Conservation (phyloP, 2,329 filamentous ascomycete genomes). For the Colletotrichum lini region DNA sequence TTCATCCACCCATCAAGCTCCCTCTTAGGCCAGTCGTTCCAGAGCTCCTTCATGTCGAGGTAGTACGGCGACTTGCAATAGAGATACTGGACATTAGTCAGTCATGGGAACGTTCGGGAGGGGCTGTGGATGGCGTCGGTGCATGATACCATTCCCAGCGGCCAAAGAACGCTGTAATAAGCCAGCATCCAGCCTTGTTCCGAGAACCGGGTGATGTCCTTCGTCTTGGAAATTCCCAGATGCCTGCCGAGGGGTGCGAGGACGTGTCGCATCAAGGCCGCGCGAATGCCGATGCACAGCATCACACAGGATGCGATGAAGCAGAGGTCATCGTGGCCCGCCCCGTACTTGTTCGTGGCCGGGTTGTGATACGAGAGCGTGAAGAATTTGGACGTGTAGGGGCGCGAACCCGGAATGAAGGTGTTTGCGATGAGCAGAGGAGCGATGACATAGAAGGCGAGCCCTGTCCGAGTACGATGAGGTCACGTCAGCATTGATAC, state of each 20-base stretch:
- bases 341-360: constrained; percentile 6
- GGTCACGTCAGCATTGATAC: constrained; percentile 8
- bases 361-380: constrained; percentile 6
- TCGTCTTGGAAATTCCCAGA: constrained; percentile 10
- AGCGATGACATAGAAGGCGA: not conserved
- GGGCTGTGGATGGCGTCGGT: not conserved
- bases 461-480: not conserved
- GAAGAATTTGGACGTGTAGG: constrained; percentile 2
- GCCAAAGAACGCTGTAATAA: constrained; percentile 15
- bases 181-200: constrained; percentile 19
- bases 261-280: constrained; percentile 11
- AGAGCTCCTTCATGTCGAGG: constrained; percentile 15
- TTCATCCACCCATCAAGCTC: constrained; percentile 31
- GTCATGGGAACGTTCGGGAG: not conserved
- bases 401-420: constrained; percentile 2
- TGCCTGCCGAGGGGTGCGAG: not conserved
- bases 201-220: constrained; percentile 4
- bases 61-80: constrained; percentile 7
- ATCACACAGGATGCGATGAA: constrained; percentile 10
- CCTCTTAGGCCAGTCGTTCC: constrained; percentile 9
- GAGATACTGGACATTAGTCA: constrained; percentile 11
- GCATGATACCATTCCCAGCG: not conserved
- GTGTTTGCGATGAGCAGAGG: not conserved
- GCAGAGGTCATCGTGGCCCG: constrained; percentile 22
- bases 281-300: constrained; percentile 4